phyloP scores from a whole-genome alignment of 2,329 filamentous ascomycete genomes.

The Arthrobotrys musiformis region DNA sequence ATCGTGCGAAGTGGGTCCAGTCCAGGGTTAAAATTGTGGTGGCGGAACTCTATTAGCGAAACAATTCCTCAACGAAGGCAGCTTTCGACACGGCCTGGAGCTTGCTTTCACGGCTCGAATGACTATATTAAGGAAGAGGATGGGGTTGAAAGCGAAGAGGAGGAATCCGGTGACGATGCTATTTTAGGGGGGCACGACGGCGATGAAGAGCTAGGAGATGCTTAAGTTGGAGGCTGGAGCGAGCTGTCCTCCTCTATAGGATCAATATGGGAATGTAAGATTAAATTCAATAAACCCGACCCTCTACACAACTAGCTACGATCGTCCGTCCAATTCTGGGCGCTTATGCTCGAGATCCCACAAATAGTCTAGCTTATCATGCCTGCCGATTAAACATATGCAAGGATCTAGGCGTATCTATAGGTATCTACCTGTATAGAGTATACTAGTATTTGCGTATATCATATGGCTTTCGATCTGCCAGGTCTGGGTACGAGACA shows the following conservation, averaged over 20 bases:
- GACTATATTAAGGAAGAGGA: conserved; percentile 9
- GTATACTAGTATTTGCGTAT: no score
- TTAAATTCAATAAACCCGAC: background rate
- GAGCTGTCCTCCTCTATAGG: background rate
- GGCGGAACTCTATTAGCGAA: conserved; percentile 15
- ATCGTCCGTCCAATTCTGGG: background rate
- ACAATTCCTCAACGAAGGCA: conserved; percentile 15
- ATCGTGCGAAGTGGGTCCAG: conserved; percentile 5
- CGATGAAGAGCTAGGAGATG: background rate
- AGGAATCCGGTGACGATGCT: background rate
- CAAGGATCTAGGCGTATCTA: no score
- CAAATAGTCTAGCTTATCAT: no score
- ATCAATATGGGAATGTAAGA: background rate
- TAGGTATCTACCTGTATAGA: no score
- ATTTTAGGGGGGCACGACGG: background rate
- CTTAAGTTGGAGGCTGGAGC: conserved; percentile 6
- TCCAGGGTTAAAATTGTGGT: conserved; percentile 6
- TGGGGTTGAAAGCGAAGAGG: background rate
- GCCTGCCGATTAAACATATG: background rate
- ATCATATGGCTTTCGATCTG: no score
- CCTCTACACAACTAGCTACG: background rate
- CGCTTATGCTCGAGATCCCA: no score
- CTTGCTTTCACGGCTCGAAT: conserved; percentile 9
- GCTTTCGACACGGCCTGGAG: conserved; percentile 15
- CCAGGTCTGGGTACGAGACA: no score